Evolutionary conservation across 2,329 filamentous ascomycete genomes (phyloP).

Genomic region (Beauveria sp.): DNA sequence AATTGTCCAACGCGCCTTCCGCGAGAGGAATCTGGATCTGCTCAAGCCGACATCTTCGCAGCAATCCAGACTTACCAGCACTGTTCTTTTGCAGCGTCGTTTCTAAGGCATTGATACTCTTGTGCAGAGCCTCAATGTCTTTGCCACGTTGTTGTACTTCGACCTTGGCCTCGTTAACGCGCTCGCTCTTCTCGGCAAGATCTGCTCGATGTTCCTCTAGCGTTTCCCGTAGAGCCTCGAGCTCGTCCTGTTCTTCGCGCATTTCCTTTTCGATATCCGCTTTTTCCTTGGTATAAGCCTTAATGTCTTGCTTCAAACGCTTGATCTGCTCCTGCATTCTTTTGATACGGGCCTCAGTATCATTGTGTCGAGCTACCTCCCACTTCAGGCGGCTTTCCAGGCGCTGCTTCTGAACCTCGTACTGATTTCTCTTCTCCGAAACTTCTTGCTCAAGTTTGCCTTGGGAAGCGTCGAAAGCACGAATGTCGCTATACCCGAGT

Average conservation of each 20-base stretch:
- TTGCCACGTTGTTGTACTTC: constrained; percentile 80
- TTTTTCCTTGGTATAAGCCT: constrained; percentile 64
- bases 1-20: constrained; percentile 68
- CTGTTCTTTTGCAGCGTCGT: constrained; percentile 79
- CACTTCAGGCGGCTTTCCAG: constrained; percentile 55
- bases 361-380: constrained; percentile 44
- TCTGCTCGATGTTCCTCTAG: constrained; percentile 62
- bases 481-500: constrained; percentile 81
- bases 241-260: constrained; percentile 64
- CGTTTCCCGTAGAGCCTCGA: constrained; percentile 66
- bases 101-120: constrained; percentile 76
- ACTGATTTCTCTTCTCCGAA: constrained; percentile 77
- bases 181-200: constrained; percentile 62
- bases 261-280: constrained; percentile 65
- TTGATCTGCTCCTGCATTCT: constrained; percentile 59
- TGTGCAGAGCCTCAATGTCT: constrained; percentile 66
- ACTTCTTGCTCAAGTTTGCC: constrained; percentile 87
- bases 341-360: constrained; percentile 61
- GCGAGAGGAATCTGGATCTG: constrained; percentile 80
- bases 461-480: constrained; percentile 88
- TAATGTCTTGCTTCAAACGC: constrained; percentile 61
- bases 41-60: constrained; percentile 87
- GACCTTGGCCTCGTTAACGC: constrained; percentile 67
- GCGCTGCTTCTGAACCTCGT: constrained; percentile 73
- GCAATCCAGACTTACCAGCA: constrained; percentile 71